phyloP scores from a whole-genome alignment of 495 filamentous ascomycete genomes.

The Pyronema domesticum region DNA sequence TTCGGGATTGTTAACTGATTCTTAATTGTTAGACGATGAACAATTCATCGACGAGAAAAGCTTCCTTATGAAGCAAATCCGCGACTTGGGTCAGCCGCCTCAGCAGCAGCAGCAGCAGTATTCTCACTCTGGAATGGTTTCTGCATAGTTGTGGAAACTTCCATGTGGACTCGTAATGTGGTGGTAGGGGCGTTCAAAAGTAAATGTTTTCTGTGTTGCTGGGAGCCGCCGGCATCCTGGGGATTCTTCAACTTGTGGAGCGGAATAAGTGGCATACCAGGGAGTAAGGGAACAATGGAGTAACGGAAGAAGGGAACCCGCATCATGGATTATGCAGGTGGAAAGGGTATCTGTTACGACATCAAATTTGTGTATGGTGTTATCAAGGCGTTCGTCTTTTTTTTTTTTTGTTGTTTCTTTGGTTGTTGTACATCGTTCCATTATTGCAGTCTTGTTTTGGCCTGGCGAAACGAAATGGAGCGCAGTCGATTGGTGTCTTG shows the following conservation, averaged over 20 bases:
- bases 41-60: conserved; percentile 97
- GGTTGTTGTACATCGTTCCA: too few relatives aligned
- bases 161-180: too few relatives aligned
- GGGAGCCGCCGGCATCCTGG: neutral
- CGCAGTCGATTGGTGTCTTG: too few relatives aligned
- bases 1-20: neutral
- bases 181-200: too few relatives aligned
- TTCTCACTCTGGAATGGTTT: conserved; percentile 2
- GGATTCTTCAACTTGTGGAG: neutral
- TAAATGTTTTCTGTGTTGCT: too few relatives aligned
- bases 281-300: too few relatives aligned
- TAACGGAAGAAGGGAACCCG: too few relatives aligned
- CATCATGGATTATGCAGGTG: too few relatives aligned
- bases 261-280: too few relatives aligned
- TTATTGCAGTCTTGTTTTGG: too few relatives aligned
- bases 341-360: neutral
- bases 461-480: too few relatives aligned
- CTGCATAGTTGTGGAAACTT: neutral
- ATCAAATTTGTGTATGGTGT: neutral
- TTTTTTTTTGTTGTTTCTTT: conserved; percentile 2
- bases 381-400: neutral
- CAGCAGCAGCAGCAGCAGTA: conserved; percentile 14
- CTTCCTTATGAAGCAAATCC: conserved; percentile 85
- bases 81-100: conserved; percentile 17
- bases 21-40: conserved; percentile 50